Conservation (phyloP, 805 yeast species). For the Schizosaccharomyces lindneri region DNA sequence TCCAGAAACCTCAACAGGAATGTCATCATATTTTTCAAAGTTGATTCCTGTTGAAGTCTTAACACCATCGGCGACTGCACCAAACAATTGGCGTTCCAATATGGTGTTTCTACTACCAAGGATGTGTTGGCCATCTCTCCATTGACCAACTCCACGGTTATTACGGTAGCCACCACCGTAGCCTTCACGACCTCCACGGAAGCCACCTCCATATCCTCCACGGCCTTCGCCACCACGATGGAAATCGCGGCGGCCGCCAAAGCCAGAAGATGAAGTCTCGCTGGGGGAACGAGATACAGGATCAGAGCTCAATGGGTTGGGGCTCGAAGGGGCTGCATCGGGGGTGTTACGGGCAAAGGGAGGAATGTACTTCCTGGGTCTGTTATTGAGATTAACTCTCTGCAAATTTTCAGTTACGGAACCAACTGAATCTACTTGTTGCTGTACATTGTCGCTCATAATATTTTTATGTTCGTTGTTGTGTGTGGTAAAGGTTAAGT, state of each 20-base stretch:
- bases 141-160: conserved; percentile 29
- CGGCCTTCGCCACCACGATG: conserved; percentile 6
- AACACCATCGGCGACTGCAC: conserved; percentile 40
- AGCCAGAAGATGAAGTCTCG: not conserved
- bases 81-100: conserved; percentile 61
- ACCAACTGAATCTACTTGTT: conserved; percentile 2
- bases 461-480: not conserved
- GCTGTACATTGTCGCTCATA: conserved; percentile 2
- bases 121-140: conserved; percentile 67
- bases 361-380: not conserved
- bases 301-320: conserved; percentile 2
- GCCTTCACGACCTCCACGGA: conserved; percentile 8
- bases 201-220: conserved; percentile 9
- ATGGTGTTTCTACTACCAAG: conserved; percentile 52
- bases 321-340: conserved; percentile 5
- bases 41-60: conserved; percentile 82
- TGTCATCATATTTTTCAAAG: conserved; percentile 94
- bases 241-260: conserved; percentile 5
- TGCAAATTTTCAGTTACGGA: not conserved
- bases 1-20: conserved; percentile 96
- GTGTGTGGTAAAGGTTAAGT: not conserved
- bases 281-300: not conserved
- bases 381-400: not conserved
- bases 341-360: conserved; percentile 4
- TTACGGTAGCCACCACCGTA: conserved; percentile 12